phyloP scores from a whole-genome alignment of 441 rosid genomes.

The Corymbia citriodora region DNA sequence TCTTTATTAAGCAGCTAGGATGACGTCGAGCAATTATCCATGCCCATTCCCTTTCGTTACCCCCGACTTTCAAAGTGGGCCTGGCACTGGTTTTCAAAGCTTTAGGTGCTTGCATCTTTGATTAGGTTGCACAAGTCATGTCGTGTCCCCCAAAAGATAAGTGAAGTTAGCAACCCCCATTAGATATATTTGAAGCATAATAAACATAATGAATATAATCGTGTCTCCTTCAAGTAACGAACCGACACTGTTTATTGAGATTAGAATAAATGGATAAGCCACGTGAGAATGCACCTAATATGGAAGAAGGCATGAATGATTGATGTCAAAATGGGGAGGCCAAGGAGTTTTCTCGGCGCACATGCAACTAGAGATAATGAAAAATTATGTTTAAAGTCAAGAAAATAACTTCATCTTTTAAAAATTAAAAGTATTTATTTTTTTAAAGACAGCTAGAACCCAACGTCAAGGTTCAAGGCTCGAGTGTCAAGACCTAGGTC shows the following conservation, averaged over 20 bases:
- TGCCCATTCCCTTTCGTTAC: neutral
- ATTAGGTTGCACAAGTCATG: neutral
- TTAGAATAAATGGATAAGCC: neutral
- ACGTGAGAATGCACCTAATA: neutral
- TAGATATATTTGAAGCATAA: neutral
- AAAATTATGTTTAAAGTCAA: neutral
- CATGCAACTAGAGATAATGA: neutral
- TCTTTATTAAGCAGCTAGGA: neutral
- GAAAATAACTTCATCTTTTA: neutral
- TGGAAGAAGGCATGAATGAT: neutral
- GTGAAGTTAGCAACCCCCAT: neutral
- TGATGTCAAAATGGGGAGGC: neutral
- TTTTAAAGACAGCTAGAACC: neutral
- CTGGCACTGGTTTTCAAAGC: neutral
- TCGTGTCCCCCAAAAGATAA: neutral
- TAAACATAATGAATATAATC: neutral
- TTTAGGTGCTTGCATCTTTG: neutral
- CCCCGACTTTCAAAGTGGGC: neutral
- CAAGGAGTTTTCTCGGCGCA: neutral
- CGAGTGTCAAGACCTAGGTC: neutral
- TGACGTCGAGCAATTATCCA: neutral
- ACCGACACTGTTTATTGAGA: neutral
- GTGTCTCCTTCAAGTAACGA: neutral
- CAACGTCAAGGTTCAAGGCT: accelerated
- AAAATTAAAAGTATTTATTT: neutral